phyloP scores from a whole-genome alignment of 495 filamentous ascomycete species.

The Penicillium angulare region DNA sequence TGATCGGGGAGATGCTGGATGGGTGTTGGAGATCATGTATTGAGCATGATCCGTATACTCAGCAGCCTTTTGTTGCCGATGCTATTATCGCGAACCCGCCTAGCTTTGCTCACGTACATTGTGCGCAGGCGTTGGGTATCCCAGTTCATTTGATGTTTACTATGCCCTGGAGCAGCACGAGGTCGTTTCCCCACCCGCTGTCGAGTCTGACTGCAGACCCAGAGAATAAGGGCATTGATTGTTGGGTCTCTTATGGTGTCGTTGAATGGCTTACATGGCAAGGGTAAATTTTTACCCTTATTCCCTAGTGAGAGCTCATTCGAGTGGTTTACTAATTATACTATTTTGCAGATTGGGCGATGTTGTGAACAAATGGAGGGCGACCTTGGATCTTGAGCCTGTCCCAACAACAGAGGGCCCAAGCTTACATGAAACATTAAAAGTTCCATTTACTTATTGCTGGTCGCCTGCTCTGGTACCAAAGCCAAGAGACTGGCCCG shows the following conservation, averaged over 20 bases:
- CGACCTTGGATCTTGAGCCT: slow-evolving; percentile 51
- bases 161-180: slow-evolving; percentile 58
- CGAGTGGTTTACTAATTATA: background rate
- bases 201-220: slow-evolving; percentile 40
- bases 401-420: slow-evolving; percentile 40
- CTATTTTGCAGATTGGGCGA: slow-evolving; percentile 46
- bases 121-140: slow-evolving; percentile 58
- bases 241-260: slow-evolving; percentile 58
- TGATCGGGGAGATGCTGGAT: slow-evolving; percentile 60
- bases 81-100: slow-evolving; percentile 68
- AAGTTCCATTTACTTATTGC: slow-evolving; percentile 63
- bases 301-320: background rate
- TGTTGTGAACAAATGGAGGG: slow-evolving; percentile 57
- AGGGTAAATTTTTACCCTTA: slow-evolving; percentile 37
- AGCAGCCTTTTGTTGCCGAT: slow-evolving; percentile 59
- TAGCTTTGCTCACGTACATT: slow-evolving; percentile 65
- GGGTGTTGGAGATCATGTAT: slow-evolving; percentile 66
- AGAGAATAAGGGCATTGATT: slow-evolving; percentile 41
- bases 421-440: slow-evolving; percentile 36
- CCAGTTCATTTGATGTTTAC: slow-evolving; percentile 68
- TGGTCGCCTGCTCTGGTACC: slow-evolving; percentile 64
- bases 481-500: slow-evolving; percentile 60
- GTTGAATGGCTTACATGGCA: slow-evolving; percentile 70
- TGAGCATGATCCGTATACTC: slow-evolving; percentile 39
- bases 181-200: slow-evolving; percentile 56